These are phyloP conservation scores for Acorus calamus DNA, from an alignment of 106 monocot species.

Conservation along the genomic window DNA sequence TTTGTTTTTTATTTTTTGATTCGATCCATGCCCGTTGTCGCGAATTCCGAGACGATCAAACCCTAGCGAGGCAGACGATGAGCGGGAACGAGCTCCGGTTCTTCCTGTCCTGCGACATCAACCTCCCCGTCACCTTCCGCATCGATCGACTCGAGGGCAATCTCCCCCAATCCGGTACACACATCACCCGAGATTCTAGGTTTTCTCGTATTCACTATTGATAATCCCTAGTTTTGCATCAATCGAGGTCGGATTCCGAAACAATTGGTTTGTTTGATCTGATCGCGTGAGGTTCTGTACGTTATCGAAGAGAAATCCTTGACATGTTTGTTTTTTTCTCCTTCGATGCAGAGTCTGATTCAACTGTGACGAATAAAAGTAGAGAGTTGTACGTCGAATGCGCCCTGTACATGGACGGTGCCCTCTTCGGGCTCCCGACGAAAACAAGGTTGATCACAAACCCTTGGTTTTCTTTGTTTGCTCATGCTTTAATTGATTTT, in stretches of 20 bases:
- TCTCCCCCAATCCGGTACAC: conserved; percentile 21
- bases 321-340: not conserved
- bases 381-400: conserved; percentile 83
- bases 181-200: conserved; percentile 5
- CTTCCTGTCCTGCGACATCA: conserved; percentile 97
- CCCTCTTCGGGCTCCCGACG: conserved; percentile 57
- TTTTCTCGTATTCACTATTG: no score
- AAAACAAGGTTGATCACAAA: conserved; percentile 42
- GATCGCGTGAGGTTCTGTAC: no score
- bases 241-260: no score
- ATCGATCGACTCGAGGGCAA: conserved; percentile 63
- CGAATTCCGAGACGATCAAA: no score
- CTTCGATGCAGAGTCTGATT: conserved; percentile 15
- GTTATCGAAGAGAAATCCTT: no score
- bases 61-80: conserved; percentile 13
- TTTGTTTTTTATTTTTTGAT: no score
- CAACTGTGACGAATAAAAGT: conserved; percentile 12
- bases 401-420: conserved; percentile 67
- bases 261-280: no score
- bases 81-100: conserved; percentile 66
- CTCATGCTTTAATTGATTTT: not conserved
- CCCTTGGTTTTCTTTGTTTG: not conserved
- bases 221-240: no score
- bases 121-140: conserved; percentile 80
- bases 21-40: no score